These are phyloP conservation scores for Entomortierella chlamydospora DNA, from an alignment of 192 early-diverging fungal species.

Conservation along the genomic window DNA sequence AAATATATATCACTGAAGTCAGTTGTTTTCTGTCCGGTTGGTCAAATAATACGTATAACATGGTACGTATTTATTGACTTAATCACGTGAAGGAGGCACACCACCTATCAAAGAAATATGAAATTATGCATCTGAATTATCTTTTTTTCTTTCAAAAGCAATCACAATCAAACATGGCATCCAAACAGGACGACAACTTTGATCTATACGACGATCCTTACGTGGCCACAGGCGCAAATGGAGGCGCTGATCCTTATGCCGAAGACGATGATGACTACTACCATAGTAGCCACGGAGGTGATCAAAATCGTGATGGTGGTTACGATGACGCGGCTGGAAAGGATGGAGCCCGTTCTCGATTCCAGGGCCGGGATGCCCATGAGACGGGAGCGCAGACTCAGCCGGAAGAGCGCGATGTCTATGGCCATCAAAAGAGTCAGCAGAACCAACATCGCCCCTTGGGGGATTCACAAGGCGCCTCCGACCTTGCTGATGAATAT, in stretches of 20 bases:
- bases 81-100: no score
- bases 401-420: neutral
- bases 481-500: conserved; percentile 7
- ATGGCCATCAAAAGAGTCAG: neutral
- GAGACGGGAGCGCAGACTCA: neutral
- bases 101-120: no score
- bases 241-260: conserved; percentile 29
- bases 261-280: conserved; percentile 52
- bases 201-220: conserved; percentile 55
- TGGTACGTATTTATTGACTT: no score
- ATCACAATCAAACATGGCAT: conserved; percentile 25
- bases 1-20: no score
- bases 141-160: neutral
- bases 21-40: no score
- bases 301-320: conserved; percentile 10
- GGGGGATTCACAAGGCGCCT: neutral
- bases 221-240: conserved; percentile 21
- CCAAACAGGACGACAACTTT: conserved; percentile 51
- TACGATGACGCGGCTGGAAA: conserved; percentile 17
- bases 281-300: conserved; percentile 12
- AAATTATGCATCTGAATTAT: neutral
- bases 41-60: no score
- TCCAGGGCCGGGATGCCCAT: conserved; percentile 12
- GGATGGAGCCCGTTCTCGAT: conserved; percentile 17
- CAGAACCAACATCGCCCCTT: neutral